Base-by-base conservation (phyloP, 1,284 basidiomycete genomes). In the Rhodotorula sp. region DNA sequence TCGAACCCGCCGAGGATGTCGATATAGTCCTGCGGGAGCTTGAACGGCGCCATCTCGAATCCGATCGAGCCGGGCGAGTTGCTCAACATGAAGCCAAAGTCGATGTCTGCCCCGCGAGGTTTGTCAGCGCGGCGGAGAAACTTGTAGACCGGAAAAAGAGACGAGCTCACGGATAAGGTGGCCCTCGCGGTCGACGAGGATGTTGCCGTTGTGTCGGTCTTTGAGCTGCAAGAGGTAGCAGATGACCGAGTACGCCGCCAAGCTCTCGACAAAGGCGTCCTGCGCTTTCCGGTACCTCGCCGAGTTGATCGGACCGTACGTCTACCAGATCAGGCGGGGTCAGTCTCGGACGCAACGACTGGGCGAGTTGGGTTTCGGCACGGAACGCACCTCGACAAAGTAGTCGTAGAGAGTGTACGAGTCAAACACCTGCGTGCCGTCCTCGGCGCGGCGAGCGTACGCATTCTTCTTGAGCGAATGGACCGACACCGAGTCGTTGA, bases 401-500 rank as follows among this genome's bases (percentile, higher is more conserved):
- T 97, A 92, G 80, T 97, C 93, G 78, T 93, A 84, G 65, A 97
- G 81, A 2, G 91, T 91, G 66, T 96, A 79, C 20, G 76, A 74
- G 16, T 70, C 68, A 49, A 79, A 72, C 18, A 64, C 74, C 39
- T 76, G 74, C 8, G 75, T 71, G 1, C 67, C 70, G 39, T 74
- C 74, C 14, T 73, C 69, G 15, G 72, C 66, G 0, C 69, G 65
- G 3, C 68, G 63, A 7, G 76, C 73, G 81, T 99, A 99, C 79
- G 97, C 94, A 5, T 93, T 91, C 83, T 99, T 99, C 85, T 99
- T 99, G 82, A 99, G 97, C 15, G 96, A 98, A 81, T 99, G 97
- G 78, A 99, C 93, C 20, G 94, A 97, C 3, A 99, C 92, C 1
- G 96, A 92, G 78, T 99, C 97, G 10, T 92, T 96, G 73, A 96